Evolutionary conservation across 495 filamentous ascomycete genomes (phyloP).

Genomic region (Astrothelium subdiscretum): DNA sequence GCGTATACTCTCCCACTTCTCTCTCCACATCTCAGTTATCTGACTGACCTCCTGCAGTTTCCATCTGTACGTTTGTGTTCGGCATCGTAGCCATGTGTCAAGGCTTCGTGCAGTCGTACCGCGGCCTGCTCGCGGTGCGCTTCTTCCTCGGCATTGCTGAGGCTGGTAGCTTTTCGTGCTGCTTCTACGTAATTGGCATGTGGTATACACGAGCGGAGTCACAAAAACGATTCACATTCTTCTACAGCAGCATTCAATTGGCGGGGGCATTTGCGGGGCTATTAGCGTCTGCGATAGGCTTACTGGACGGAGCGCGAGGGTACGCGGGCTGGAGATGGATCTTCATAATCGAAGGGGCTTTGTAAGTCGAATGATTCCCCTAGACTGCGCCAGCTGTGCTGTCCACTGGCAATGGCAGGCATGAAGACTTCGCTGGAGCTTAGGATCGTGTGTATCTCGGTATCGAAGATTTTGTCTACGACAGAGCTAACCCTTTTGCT

Average conservation of each 20-base stretch:
- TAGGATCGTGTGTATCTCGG: background rate
- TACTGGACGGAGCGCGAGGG: slow-evolving; percentile 11
- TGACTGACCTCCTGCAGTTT: background rate
- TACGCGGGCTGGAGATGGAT: slow-evolving; percentile 14
- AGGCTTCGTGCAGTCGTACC: slow-evolving; percentile 28
- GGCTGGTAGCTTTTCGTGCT: slow-evolving; percentile 29
- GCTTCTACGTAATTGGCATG: slow-evolving; percentile 9
- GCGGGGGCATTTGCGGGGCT: slow-evolving; percentile 5
- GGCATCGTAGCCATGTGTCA: slow-evolving; percentile 11
- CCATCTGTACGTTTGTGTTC: background rate
- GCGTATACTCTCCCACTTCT: background rate
- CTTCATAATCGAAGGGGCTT: slow-evolving; percentile 11
- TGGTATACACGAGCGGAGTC: slow-evolving; percentile 10
- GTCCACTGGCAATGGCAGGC: background rate
- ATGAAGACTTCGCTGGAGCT: background rate
- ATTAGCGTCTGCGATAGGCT: slow-evolving; percentile 4
- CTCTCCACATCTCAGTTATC: background rate
- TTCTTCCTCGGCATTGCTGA: slow-evolving; percentile 47
- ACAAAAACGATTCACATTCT: slow-evolving; percentile 10
- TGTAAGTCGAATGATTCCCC: background rate
- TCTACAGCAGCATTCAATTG: slow-evolving; percentile 5
- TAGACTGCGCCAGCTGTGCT: background rate
- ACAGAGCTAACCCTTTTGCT: background rate
- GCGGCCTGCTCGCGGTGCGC: slow-evolving; percentile 37
- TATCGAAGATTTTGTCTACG: background rate